These are phyloP conservation scores for Vaccinium myrtillus DNA, from an alignment of 148 eudicot species.

Conservation along the genomic window DNA sequence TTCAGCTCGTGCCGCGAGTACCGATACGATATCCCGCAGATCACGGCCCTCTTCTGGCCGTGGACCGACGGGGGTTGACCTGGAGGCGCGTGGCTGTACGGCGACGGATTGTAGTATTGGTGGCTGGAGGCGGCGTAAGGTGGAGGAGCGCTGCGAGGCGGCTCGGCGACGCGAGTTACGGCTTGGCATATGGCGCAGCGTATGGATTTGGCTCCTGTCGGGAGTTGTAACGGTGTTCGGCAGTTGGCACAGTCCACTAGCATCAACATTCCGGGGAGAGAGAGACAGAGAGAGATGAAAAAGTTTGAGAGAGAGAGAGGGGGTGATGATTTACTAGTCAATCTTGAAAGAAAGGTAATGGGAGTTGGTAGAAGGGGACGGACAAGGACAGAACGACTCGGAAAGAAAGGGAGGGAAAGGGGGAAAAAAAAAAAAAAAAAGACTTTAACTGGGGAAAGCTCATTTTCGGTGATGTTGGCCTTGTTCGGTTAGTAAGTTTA, in stretches of 20 bases:
- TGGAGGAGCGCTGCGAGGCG: slow-evolving; percentile 7
- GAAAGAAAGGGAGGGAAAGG: not conserved
- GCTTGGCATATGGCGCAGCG: slow-evolving; percentile 40
- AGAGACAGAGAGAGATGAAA: not conserved
- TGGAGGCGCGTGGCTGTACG: slow-evolving; percentile 27
- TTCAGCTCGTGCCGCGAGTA: slow-evolving; percentile 25
- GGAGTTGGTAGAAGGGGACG: not conserved
- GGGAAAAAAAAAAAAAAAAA: not conserved
- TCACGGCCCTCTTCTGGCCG: slow-evolving; percentile 33
- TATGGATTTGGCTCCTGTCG: slow-evolving; percentile 30
- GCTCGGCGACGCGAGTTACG: slow-evolving; percentile 29
- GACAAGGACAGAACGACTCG: not conserved
- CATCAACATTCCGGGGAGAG: slow-evolving; percentile 27
- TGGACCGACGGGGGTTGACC: slow-evolving; percentile 30
- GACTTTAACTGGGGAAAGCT: too few species aligned
- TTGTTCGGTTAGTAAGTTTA: too few species aligned
- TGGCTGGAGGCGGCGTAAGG: not conserved
- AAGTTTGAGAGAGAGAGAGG: too few species aligned
- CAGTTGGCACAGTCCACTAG: slow-evolving; percentile 40
- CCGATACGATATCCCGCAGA: slow-evolving; percentile 32
- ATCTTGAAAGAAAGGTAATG: not conserved
- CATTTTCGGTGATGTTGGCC: too few species aligned
- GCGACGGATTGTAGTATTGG: slow-evolving; percentile 23
- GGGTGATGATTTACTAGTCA: not conserved
- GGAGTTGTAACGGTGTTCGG: slow-evolving; percentile 33